Base-by-base conservation (phyloP, 345 rosid genomes). In the Salix udensis region DNA sequence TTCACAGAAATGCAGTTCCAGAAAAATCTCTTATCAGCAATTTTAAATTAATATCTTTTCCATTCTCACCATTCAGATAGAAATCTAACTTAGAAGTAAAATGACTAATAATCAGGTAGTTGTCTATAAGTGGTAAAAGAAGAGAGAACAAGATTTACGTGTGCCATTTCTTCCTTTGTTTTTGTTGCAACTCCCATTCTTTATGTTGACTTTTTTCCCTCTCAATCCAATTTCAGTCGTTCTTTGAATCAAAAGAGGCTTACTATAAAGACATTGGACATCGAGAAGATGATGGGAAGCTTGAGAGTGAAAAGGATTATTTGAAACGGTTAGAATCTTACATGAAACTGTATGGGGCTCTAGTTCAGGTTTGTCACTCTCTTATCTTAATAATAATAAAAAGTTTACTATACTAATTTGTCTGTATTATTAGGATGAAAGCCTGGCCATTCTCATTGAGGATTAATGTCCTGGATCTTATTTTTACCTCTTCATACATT, bases 291-390 rank as follows among this genome's bases (percentile, higher is more conserved):
- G 81, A 81, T 66, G 94, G 94, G 31, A 84, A 87, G 79, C 36
- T 88, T 30, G 92, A 90, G 79, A 82, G 78, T 37, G 76, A 65
- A 5, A 26, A 70, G 8, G 86, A 88, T 76, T 89, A 83, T 79
- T 67, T 88, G 82, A 81, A 80, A 78, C 88, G 95, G 64, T 62
- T 91, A 72, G 87, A 84, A 80, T 90, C 90, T 69, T 90, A 86
- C 85, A 90, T 93, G 93, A 89, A 76, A 85, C 85, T 92, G 52
- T 96, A 96, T 76, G 99, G 94, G 28, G 94, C 99, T 75, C 86
- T 96, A 7, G 92, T 91, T 78, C 98, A 96, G 99, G 98, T 96
- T 72, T 79, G 83, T 62, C 61, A 31, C 76, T 75, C 18, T 65
- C 46, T 66, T 30, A 61, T 40, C 67, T 23, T 28, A 2, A 53